phyloP scores from a whole-genome alignment of 31 red algal species.

The Asparagopsis taxiformis region DNA sequence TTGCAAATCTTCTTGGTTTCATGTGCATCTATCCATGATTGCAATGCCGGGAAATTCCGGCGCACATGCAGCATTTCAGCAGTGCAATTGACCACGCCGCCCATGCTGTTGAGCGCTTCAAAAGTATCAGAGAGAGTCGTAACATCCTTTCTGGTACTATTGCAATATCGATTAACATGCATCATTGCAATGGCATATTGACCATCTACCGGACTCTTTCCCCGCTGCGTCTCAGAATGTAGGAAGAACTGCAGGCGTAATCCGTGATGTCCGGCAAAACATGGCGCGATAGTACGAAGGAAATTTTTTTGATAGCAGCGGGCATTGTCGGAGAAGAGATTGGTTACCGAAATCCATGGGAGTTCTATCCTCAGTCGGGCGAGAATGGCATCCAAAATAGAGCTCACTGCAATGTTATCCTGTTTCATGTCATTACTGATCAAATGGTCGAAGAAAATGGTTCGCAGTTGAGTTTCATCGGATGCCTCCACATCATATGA shows the following conservation, averaged over 20 bases:
- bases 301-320: constrained; percentile 19
- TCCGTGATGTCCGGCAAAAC: neutral
- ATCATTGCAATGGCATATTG: constrained; percentile 23
- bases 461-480: neutral
- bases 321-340: constrained; percentile 13
- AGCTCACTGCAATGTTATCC: constrained; percentile 2
- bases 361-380: neutral
- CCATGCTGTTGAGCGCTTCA: constrained; percentile 4
- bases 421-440: constrained; percentile 24
- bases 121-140: constrained; percentile 1
- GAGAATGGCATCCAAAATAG: constrained; percentile 7
- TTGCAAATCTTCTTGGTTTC: neutral
- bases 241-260: neutral
- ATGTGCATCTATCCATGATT: neutral
- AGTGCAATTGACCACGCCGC: neutral
- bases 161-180: constrained; percentile 10
- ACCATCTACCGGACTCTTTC: constrained; percentile 7
- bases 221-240: constrained; percentile 19
- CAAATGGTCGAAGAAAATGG: neutral
- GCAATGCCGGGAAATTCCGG: neutral
- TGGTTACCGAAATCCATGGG: neutral
- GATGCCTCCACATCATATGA: neutral
- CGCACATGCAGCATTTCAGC: constrained; percentile 5
- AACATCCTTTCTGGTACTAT: constrained; percentile 5
- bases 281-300: neutral